phyloP scores from a whole-genome alignment of 805 yeast genomes.

The Suhomyces vadensis region DNA sequence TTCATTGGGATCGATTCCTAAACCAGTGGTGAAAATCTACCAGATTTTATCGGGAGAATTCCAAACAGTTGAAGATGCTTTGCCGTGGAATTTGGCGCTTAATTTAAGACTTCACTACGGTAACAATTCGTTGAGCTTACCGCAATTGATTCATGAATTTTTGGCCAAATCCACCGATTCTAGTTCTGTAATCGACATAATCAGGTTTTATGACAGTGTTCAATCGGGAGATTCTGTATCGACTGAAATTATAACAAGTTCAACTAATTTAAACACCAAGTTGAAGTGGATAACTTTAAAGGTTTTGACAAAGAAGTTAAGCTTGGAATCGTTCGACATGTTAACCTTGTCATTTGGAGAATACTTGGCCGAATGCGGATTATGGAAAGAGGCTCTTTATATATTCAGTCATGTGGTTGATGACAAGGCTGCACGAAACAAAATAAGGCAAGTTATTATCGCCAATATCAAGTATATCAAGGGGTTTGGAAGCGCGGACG shows the following conservation, averaged over 20 bases:
- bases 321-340: slow-evolving; percentile 20
- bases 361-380: slow-evolving; percentile 45
- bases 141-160: slow-evolving; percentile 2
- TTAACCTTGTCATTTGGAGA: slow-evolving; percentile 46
- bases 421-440: slow-evolving; percentile 45
- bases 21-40: slow-evolving; percentile 56
- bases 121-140: slow-evolving; percentile 21
- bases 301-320: slow-evolving; percentile 31
- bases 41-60: slow-evolving; percentile 60
- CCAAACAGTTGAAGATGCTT: slow-evolving; percentile 40
- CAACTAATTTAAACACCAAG: slow-evolving; percentile 32
- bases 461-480: slow-evolving; percentile 33
- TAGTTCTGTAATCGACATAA: slow-evolving; percentile 20
- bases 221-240: slow-evolving; percentile 6
- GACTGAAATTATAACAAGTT: background rate
- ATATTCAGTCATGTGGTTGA: slow-evolving; percentile 58
- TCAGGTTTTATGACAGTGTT: slow-evolving; percentile 18
- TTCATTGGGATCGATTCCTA: slow-evolving; percentile 49
- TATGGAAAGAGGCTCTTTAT: slow-evolving; percentile 61
- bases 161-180: slow-evolving; percentile 14
- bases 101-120: slow-evolving; percentile 67
- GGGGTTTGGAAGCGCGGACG: slow-evolving; percentile 15
- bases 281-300: slow-evolving; percentile 55
- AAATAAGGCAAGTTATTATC: slow-evolving; percentile 40
- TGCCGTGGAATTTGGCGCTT: slow-evolving; percentile 68